phyloP scores from a whole-genome alignment of 768 basidiomycete genomes.

The Leccinum olivaceopallidum region DNA sequence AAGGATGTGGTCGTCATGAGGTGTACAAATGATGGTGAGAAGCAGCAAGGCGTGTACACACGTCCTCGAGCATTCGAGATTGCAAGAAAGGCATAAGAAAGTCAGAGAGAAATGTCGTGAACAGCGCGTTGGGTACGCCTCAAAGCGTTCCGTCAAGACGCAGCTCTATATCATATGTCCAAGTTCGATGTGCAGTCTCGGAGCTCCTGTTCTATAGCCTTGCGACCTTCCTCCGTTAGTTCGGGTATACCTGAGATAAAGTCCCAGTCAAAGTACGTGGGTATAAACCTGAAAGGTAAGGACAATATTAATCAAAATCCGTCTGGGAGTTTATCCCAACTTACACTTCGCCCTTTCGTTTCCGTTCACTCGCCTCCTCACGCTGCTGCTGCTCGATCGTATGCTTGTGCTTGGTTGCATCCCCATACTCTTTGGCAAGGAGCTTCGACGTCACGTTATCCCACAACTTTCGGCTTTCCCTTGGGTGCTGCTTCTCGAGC shows the following conservation, averaged over 20 bases:
- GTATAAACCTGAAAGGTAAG: conserved; percentile 56
- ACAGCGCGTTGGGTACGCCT: background rate
- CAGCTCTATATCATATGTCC: conserved; percentile 17
- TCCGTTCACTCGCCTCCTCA: conserved; percentile 85
- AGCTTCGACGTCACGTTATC: conserved; percentile 74
- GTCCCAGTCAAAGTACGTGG: conserved; percentile 74
- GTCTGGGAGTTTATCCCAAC: conserved; percentile 34
- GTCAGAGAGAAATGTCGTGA: conserved; percentile 7
- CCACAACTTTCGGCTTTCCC: conserved; percentile 90
- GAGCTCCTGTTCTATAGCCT: conserved; percentile 76
- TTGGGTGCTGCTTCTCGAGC: conserved; percentile 70
- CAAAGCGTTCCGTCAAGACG: background rate
- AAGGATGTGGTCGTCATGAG: conserved; percentile 31
- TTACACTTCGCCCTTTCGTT: conserved; percentile 75
- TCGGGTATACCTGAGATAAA: conserved; percentile 63
- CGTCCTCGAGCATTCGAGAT: conserved; percentile 10
- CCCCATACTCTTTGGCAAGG: conserved; percentile 81
- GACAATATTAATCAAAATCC: background rate
- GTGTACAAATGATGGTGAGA: conserved; percentile 17
- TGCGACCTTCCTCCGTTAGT: conserved; percentile 67
- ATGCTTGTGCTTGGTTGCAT: conserved; percentile 92
- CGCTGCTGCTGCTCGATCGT: conserved; percentile 92
- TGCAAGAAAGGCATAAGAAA: conserved; percentile 2
- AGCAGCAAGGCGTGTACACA: background rate
- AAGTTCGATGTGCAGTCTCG: conserved; percentile 17